Conservation (phyloP, 257 asterid genomes). For the Fraxinus pennsylvanica region DNA sequence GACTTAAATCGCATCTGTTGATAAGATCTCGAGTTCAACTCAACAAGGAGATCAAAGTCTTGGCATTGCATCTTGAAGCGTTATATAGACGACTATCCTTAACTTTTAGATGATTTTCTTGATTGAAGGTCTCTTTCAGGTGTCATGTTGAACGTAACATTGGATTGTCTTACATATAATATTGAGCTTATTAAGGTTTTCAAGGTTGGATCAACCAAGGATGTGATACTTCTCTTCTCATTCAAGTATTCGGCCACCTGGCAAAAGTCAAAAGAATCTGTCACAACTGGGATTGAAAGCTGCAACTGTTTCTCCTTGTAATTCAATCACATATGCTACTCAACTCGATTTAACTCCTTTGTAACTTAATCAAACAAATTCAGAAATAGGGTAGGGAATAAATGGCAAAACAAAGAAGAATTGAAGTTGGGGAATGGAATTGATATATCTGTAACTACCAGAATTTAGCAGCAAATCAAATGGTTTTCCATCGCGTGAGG, state of each 20-base stretch:
- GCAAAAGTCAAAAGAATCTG: background rate
- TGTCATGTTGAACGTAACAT: constrained; percentile 53
- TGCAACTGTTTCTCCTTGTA: no score
- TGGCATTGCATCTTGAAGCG: constrained; percentile 42
- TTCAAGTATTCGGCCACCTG: constrained; percentile 61
- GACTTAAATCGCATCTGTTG: constrained; percentile 70
- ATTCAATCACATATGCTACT: no score
- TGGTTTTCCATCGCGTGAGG: no score
- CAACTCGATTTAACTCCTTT: no score
- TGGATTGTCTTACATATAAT: constrained; percentile 61
- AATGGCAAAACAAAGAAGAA: no score
- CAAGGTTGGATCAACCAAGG: constrained; percentile 62
- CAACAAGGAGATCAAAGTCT: constrained; percentile 83
- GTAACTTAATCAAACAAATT: no score
- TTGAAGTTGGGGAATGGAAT: no score
- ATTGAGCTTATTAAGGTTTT: constrained; percentile 61
- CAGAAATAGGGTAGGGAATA: no score
- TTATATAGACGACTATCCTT: constrained; percentile 51
- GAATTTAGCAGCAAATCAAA: no score
- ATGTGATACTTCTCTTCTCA: constrained; percentile 38
- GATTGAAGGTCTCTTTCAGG: constrained; percentile 57
- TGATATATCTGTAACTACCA: no score
- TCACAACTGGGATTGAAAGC: no score
- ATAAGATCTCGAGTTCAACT: constrained; percentile 94
- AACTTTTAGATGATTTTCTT: constrained; percentile 49